Base-by-base conservation (phyloP, 176 grass and related monocot genomes). In the Triticum monococcum region DNA sequence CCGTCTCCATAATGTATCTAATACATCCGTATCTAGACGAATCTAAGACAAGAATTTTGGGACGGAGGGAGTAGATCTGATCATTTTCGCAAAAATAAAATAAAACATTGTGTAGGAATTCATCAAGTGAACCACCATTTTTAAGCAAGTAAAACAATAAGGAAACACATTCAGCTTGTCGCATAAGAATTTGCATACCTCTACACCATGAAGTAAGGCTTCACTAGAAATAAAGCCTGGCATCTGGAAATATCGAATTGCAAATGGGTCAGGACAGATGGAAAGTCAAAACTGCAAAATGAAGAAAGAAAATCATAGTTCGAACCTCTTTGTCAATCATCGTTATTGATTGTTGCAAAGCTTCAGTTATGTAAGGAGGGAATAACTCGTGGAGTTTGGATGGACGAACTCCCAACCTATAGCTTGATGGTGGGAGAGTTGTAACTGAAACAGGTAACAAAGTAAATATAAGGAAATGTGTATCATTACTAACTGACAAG, bases 171-270 rank as follows among this genome's bases (percentile, higher is more conserved):
- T 36, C 35, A 68, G 43, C 33, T 36, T 74, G 36, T 67, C 38
- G 33, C 24, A 14, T 57, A 60, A 16, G 5, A 61, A 90, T 73
- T 37, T 68, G 38, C 68, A 82, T 91, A 98, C 96, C 96, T 98
- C 96, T 32, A 98, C 96, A 85, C 96, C 96, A 92, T 98, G 96
- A 86, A 98, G 93, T 46, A 98, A 90, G 79, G 91, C 96, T 62
- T 98, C 88, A 7, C 83, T 91, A 68, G 88, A 91, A 71, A 96
- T 66, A 86, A 91, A 98, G 82, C 96, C 91, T 68, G 93, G 96
- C 79, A 98, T 78, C 96, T 96, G 82, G 83, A 94, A 77, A 72
- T 84, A 85, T 78, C 64, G 36, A 18, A 67, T 66, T 77, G 65
- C 16, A 90, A 64, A 77, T 85, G 18, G 63, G 72, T 89, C 59